Evolutionary conservation across 148 eudicot genomes (phyloP).

Genomic region (Euryodendron excelsum): DNA sequence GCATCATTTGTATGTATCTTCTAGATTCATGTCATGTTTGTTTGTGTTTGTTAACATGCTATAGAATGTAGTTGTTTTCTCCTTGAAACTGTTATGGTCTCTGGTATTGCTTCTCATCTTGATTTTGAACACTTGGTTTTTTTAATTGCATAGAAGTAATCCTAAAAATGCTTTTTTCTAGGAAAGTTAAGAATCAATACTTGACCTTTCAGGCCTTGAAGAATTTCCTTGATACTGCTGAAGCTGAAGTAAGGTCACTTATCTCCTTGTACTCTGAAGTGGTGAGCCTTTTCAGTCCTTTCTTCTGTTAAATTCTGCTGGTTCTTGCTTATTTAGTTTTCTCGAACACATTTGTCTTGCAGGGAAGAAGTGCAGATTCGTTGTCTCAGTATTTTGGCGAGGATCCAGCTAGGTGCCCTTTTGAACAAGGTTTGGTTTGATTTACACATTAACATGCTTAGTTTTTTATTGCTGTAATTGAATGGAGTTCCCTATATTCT

Average conservation of each 20-base stretch:
- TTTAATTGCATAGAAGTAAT: too few species aligned
- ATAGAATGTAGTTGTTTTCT: too few species aligned
- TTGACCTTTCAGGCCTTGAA: slow-evolving; percentile 66
- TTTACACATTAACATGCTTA: not conserved
- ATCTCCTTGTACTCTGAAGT: slow-evolving; percentile 89
- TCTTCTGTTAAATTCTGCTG: slow-evolving; percentile 2
- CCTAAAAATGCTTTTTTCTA: not conserved
- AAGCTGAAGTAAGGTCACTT: slow-evolving; percentile 91
- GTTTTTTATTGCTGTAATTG: not conserved
- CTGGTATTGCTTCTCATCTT: too few species aligned
- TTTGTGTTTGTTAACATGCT: too few species aligned
- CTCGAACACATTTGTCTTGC: slow-evolving; percentile 20
- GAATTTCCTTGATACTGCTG: slow-evolving; percentile 86
- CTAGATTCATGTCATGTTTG: too few species aligned
- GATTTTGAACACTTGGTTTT: too few species aligned
- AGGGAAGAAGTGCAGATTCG: slow-evolving; percentile 98
- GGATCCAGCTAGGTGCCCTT: slow-evolving; percentile 96
- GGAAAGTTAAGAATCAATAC: not conserved
- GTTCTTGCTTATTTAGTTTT: not conserved
- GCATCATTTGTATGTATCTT: too few species aligned
- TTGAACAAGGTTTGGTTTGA: slow-evolving; percentile 86
- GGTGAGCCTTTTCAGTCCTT: slow-evolving; percentile 44
- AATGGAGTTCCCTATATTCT: not conserved
- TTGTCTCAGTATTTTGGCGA: slow-evolving; percentile 93
- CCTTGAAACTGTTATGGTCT: too few species aligned